phyloP scores from a whole-genome alignment of 1,139 yeast genomes.

The Waltiozyma sp. region DNA sequence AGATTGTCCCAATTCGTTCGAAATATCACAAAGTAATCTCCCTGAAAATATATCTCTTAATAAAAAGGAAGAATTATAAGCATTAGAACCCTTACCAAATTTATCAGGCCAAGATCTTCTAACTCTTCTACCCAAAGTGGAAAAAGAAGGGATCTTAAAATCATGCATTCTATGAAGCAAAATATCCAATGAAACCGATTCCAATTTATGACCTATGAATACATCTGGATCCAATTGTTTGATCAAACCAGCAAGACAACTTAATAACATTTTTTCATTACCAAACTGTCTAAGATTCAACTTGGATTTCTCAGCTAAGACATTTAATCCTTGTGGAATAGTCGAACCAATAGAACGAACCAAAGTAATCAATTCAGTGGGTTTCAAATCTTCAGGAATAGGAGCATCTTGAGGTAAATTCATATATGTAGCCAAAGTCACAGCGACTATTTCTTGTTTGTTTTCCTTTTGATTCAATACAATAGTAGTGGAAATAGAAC shows the following conservation, averaged over 20 bases:
- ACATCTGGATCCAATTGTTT: conserved; percentile 82
- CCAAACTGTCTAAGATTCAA: conserved; percentile 46
- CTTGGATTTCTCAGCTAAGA: conserved; percentile 40
- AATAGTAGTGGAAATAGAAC: conserved; percentile 75
- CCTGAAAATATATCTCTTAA: conserved; percentile 73
- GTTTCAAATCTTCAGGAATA: conserved; percentile 40
- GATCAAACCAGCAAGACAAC: conserved; percentile 61
- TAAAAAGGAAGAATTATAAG: conserved; percentile 34
- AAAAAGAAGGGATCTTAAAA: conserved; percentile 63
- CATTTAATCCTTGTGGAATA: conserved; percentile 66
- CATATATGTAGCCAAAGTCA: conserved; percentile 61
- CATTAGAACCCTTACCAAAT: conserved; percentile 38
- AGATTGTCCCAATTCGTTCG: conserved; percentile 92
- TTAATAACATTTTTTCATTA: conserved; percentile 64
- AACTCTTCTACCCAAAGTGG: conserved; percentile 73
- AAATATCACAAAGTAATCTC: conserved; percentile 81
- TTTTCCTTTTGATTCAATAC: conserved; percentile 59
- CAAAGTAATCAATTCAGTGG: conserved; percentile 52
- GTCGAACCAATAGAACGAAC: conserved; percentile 62
- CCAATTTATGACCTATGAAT: conserved; percentile 77
- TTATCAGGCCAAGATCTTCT: conserved; percentile 68
- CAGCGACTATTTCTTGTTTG: conserved; percentile 80
- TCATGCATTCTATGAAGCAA: conserved; percentile 76
- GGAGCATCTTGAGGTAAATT: conserved; percentile 67
- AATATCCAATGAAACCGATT: conserved; percentile 68